A percentile compares a stretch with the other conserved stretches of the same genome.
Evolutionary conservation across 768 basidiomycete genomes (phyloP).

Genomic region (Phylloporus rhodoxanthus): DNA sequence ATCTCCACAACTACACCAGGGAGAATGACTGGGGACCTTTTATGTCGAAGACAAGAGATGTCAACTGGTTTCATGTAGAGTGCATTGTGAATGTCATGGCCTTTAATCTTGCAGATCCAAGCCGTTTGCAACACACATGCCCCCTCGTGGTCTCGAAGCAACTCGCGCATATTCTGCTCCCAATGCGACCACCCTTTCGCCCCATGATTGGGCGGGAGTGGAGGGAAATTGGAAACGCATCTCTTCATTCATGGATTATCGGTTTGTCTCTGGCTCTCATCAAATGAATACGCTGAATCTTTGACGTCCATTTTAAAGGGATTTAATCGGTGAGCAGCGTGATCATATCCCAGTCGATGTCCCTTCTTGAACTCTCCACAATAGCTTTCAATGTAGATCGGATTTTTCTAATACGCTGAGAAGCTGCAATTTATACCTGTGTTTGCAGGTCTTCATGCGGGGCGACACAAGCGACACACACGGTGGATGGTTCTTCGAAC

Average conservation of each 20-base stretch:
- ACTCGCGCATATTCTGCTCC: conserved; percentile 50
- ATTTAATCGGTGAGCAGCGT: conserved; percentile 21
- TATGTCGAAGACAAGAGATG: conserved; percentile 28
- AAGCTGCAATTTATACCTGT: conserved; percentile 1
- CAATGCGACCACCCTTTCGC: conserved; percentile 31
- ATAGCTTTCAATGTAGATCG: conserved; percentile 49
- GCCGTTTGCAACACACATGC: conserved; percentile 34
- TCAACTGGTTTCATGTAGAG: conserved; percentile 57
- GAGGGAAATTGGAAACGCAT: conserved; percentile 71
- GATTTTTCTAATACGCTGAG: neutral
- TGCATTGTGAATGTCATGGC: conserved; percentile 46
- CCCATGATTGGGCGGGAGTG: conserved; percentile 67
- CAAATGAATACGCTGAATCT: conserved; percentile 33
- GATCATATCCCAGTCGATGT: neutral
- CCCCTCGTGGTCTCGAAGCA: conserved; percentile 47
- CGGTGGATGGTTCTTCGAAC: conserved; percentile 41
- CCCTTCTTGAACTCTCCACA: neutral
- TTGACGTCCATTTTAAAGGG: conserved; percentile 6
- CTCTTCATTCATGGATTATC: conserved; percentile 70
- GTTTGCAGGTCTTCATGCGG: conserved; percentile 14
- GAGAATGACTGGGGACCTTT: conserved; percentile 56
- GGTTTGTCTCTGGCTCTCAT: conserved; percentile 28
- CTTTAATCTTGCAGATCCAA: conserved; percentile 46
- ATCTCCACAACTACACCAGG: conserved; percentile 51
- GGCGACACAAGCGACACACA: conserved; percentile 20